Conservation (phyloP, 768 basidiomycete species). For the Suillus weaverae region DNA sequence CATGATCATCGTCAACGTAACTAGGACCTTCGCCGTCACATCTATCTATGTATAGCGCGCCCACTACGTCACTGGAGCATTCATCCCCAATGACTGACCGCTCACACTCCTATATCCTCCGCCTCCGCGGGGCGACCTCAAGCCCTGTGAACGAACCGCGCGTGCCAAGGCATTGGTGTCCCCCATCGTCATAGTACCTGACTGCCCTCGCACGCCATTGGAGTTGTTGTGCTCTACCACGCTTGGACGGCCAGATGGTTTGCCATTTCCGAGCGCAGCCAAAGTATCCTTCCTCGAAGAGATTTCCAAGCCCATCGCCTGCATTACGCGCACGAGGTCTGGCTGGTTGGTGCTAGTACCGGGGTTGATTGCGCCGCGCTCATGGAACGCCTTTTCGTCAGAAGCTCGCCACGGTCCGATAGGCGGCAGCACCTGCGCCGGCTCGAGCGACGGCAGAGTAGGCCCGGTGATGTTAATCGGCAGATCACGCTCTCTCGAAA, state of each 20-base stretch:
- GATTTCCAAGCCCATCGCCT: slow-evolving; percentile 1
- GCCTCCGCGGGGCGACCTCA: neutral
- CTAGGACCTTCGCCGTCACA: neutral
- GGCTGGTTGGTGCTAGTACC: neutral
- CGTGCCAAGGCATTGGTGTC: too few relatives aligned
- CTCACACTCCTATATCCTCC: neutral
- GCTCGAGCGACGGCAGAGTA: neutral
- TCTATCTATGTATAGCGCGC: slow-evolving; percentile 1
- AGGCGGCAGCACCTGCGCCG: neutral
- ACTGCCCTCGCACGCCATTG: neutral
- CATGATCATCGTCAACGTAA: neutral
- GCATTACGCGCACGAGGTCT: slow-evolving; percentile 1
- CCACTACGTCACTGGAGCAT: neutral
- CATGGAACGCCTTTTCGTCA: slow-evolving; percentile 2
- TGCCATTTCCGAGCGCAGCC: neutral
- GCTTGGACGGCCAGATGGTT: neutral
- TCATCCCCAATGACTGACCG: neutral
- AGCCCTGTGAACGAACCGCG: neutral
- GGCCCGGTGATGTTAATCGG: neutral
- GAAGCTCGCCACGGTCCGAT: slow-evolving; percentile 4
- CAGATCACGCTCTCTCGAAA: neutral
- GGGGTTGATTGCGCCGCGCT: neutral
- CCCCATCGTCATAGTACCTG: neutral
- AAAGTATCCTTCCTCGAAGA: neutral
- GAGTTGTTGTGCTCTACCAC: neutral